Conservation (phyloP, 1,284 basidiomycete species). For the Melampsora medusae region DNA sequence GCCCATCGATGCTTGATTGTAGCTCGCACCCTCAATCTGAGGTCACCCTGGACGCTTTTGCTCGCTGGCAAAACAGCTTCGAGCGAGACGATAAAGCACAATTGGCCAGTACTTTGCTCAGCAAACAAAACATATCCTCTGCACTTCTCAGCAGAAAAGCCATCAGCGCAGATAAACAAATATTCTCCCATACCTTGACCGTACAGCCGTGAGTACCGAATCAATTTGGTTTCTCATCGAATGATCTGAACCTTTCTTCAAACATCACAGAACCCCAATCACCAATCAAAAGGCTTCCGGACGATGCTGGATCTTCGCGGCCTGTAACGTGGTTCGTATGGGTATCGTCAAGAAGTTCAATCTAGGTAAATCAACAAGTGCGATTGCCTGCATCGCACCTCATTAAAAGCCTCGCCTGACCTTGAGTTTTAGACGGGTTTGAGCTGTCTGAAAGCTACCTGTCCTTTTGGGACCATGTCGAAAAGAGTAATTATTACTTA, state of each 20-base stretch:
- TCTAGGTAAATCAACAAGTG: constrained; percentile 77
- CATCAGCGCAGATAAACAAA: constrained; percentile 47
- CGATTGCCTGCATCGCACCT: constrained; percentile 63
- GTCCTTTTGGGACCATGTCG: constrained; percentile 92
- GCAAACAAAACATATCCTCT: constrained; percentile 68
- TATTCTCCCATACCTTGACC: constrained; percentile 38
- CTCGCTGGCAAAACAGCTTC: constrained; percentile 44
- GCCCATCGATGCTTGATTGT: not conserved
- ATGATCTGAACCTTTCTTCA: not conserved
- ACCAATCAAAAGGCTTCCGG: constrained; percentile 84
- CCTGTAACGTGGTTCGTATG: constrained; percentile 59
- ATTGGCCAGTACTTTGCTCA: constrained; percentile 77
- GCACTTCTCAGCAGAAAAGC: constrained; percentile 69
- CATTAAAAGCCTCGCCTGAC: constrained; percentile 44
- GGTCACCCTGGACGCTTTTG: too few species aligned
- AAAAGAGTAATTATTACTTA: constrained; percentile 91
- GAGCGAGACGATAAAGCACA: constrained; percentile 62
- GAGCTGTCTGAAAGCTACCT: constrained; percentile 66
- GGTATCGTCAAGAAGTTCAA: constrained; percentile 70
- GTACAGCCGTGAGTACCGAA: constrained; percentile 40
- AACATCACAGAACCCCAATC: constrained; percentile 64
- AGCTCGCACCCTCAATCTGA: constrained; percentile 3
- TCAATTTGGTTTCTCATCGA: not conserved
- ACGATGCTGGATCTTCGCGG: constrained; percentile 88
- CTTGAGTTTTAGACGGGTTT: constrained; percentile 6